Base-by-base conservation (phyloP, 176 grass and related monocot genomes). In the Oryza brachyantha region DNA sequence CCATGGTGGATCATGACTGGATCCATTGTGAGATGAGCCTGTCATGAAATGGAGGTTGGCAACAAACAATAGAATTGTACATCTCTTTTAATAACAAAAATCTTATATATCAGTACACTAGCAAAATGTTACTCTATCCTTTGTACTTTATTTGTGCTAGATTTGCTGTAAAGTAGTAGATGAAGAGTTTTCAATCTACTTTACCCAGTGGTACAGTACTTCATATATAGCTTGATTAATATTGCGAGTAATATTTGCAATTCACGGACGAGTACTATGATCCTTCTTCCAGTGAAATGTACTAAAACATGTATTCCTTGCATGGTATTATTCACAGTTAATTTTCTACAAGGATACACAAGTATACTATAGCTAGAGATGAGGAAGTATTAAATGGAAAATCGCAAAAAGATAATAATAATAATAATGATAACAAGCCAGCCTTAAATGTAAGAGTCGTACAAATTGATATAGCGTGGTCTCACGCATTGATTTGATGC, bases 11-110 rank as follows among this genome's bases (percentile, higher is more conserved):
- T 71, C 46, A 50, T 52, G 61, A 73, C 46, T 52, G 29, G 37
- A 70, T 72, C 29, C 13, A 65, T n/a, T 26, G 58, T 48, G 28
- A 57, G 52, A 58, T 34, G 31, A 67, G 37, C 64, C 55, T 19
- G 42, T 77, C 72, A 28, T 57, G 21, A 55, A 64, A 14, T 24
- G 39, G 59, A 39, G 48, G 55, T 72, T 72, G 58, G 26, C 34
- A 80, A 84, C 34, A 80, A 84, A 87, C 37, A 22, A 68, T 78
- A 74, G 19, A 92, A 81, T 37, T 90, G 78, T 90, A 84, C 38
- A 88, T 85, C 77, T 66, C 65, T 0, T 42, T 64, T 70, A 72
- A 64, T 61, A 52, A 71, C 27, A 70, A 34, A 31, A 41, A 79
- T 81, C 75, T 72, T 72, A 65, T 70, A 83, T 66, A 78, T 29